Evolutionary conservation across 768 basidiomycete species (phyloP).

Genomic region (Hortiboletus flavorubellus): DNA sequence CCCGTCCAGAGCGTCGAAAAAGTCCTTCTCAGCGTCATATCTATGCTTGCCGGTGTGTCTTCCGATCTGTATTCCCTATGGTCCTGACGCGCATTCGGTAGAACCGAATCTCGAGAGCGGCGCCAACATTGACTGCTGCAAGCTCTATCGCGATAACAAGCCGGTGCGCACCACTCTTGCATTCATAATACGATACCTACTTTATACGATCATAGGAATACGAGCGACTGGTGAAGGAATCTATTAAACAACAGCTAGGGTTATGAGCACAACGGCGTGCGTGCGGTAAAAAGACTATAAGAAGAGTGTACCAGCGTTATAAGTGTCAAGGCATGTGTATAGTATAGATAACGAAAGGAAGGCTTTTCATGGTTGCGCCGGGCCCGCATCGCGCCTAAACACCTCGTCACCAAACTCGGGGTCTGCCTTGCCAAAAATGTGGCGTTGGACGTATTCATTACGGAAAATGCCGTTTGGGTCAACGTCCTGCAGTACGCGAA

Average conservation of each 20-base stretch:
- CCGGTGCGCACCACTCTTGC: conserved; percentile 33
- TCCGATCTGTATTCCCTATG: background rate
- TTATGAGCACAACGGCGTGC: conserved; percentile 38
- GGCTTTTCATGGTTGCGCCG: conserved; percentile 6
- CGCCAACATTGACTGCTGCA: conserved; percentile 97
- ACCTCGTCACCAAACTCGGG: conserved; percentile 40
- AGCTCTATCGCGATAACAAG: conserved; percentile 88
- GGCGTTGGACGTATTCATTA: conserved; percentile 87
- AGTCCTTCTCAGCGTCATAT: conserved; percentile 92
- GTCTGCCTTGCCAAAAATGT: conserved; percentile 65
- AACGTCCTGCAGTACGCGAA: conserved; percentile 56
- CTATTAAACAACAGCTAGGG: conserved; percentile 84
- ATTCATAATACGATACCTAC: too few species aligned
- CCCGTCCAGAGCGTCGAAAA: conserved; percentile 99
- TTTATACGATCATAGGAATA: conserved; percentile 58
- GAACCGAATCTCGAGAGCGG: conserved; percentile 98
- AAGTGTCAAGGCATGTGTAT: background rate
- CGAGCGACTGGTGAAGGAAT: conserved; percentile 78
- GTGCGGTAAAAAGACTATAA: conserved; percentile 16
- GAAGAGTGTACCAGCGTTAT: conserved; percentile 9
- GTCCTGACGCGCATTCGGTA: conserved; percentile 20
- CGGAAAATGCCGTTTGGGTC: conserved; percentile 79
- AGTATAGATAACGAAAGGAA: background rate
- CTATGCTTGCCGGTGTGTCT: conserved; percentile 86
- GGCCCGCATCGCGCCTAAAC: conserved; percentile 38